phyloP scores from a whole-genome alignment of 306 rosid species.

The Pyrus bretschneideri region DNA sequence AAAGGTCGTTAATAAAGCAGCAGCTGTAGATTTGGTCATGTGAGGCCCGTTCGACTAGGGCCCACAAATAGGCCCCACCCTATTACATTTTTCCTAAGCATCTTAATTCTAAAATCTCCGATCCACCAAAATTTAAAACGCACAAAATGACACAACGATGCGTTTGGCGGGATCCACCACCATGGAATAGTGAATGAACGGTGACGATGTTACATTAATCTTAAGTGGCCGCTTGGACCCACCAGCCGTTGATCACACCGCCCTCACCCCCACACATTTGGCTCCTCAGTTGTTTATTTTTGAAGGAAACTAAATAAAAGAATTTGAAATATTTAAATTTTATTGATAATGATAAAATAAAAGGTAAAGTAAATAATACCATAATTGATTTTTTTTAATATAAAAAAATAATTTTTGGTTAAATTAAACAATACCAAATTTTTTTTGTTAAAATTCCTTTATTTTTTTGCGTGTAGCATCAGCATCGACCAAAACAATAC shows the following conservation, averaged over 20 bases:
- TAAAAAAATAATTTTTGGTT: too few relatives aligned
- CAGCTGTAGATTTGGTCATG: neutral
- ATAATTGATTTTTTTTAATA: too few relatives aligned
- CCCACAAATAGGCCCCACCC: neutral
- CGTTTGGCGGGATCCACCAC: neutral
- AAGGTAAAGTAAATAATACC: fast-evolving
- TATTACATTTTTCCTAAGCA: neutral
- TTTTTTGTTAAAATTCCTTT: too few relatives aligned
- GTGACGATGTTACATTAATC: neutral
- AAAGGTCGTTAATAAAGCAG: neutral
- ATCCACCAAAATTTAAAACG: neutral
- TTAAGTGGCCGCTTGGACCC: slow-evolving; percentile 5
- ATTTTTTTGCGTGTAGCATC: neutral
- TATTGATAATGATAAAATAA: too few relatives aligned
- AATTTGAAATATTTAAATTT: too few relatives aligned
- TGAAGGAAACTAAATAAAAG: too few relatives aligned
- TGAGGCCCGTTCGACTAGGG: neutral
- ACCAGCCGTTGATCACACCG: slow-evolving; percentile 2
- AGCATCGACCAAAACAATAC: neutral
- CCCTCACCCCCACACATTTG: neutral
- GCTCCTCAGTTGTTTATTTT: too few relatives aligned
- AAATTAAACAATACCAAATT: too few relatives aligned
- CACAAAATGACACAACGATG: neutral
- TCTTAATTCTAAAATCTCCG: neutral
- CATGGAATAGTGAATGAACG: neutral